Conservation (phyloP, 345 rosid genomes). For the Syzygium oleosum region DNA sequence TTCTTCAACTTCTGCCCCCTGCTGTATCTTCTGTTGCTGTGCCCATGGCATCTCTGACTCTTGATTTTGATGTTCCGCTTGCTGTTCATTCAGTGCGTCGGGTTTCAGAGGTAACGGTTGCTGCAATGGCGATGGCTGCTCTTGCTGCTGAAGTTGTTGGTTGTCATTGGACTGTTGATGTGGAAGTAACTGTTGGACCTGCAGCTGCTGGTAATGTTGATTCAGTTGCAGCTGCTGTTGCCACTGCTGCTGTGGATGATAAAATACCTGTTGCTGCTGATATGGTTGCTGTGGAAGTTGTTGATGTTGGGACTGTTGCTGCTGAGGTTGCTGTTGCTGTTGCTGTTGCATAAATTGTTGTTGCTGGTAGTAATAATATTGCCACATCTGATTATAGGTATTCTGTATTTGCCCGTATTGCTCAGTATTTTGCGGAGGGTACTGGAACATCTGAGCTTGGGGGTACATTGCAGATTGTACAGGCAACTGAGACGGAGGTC, state of each 20-base stretch:
- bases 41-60: constrained; percentile 5
- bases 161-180: constrained; percentile 26
- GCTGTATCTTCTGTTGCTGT: constrained; percentile 13
- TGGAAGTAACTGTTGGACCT: constrained; percentile 11
- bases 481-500: constrained; percentile 25
- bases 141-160: constrained; percentile 20
- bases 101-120: constrained; percentile 5
- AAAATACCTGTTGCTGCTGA: constrained; percentile 33
- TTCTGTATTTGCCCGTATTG: constrained; percentile 34
- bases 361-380: constrained; percentile 60
- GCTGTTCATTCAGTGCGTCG: not conserved
- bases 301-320: constrained; percentile 17
- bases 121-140: constrained; percentile 14
- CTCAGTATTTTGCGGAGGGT: constrained; percentile 34
- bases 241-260: constrained; percentile 30
- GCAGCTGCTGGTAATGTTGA: constrained; percentile 23
- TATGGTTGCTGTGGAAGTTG: constrained; percentile 19
- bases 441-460: constrained; percentile 33
- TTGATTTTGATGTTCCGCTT: constrained; percentile 5
- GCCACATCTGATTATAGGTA: constrained; percentile 70
- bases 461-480: constrained; percentile 22
- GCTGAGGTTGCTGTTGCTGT: constrained; percentile 27
- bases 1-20: constrained; percentile 12
- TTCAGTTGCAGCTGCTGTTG: constrained; percentile 23
- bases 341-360: constrained; percentile 45